phyloP scores from a whole-genome alignment of 768 basidiomycete species.

The Hygrophorus pudorinus region DNA sequence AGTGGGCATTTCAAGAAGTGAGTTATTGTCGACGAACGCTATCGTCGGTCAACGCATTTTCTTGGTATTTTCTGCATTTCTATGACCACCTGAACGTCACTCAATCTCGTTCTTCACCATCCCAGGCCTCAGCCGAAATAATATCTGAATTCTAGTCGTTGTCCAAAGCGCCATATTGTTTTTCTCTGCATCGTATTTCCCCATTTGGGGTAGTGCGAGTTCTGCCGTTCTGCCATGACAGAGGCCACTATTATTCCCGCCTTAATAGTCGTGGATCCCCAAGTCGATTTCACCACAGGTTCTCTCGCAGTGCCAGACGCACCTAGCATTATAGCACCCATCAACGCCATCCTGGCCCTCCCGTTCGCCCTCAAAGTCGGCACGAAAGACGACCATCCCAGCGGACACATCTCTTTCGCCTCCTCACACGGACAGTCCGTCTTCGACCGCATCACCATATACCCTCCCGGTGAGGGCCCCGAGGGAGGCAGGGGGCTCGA shows the following conservation, averaged over 20 bases:
- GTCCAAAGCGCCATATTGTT: no score
- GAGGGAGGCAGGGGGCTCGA: slow-evolving; percentile 21
- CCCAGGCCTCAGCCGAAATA: no score
- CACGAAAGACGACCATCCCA: slow-evolving; percentile 51
- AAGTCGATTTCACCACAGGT: slow-evolving; percentile 76
- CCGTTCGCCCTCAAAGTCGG: slow-evolving; percentile 44
- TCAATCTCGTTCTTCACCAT: no score
- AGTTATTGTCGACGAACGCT: no score
- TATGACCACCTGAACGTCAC: no score
- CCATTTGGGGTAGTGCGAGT: no score
- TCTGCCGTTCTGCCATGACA: no score
- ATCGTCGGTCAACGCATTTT: no score
- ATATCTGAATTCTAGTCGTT: no score
- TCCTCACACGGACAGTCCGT: slow-evolving; percentile 28
- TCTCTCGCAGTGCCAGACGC: slow-evolving; percentile 62
- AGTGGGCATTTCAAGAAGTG: no score
- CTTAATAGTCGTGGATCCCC: slow-evolving; percentile 68
- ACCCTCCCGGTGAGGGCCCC: slow-evolving; percentile 18
- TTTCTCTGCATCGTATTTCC: no score
- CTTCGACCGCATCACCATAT: slow-evolving; percentile 26
- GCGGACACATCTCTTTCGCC: slow-evolving; percentile 62
- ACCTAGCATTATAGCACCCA: slow-evolving; percentile 40
- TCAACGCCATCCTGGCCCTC: slow-evolving; percentile 48
- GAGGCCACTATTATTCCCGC: slow-evolving; percentile 35
- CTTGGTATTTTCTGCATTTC: no score